Evolutionary conservation across 768 basidiomycete species (phyloP).

Genomic region (Boletales sp.): DNA sequence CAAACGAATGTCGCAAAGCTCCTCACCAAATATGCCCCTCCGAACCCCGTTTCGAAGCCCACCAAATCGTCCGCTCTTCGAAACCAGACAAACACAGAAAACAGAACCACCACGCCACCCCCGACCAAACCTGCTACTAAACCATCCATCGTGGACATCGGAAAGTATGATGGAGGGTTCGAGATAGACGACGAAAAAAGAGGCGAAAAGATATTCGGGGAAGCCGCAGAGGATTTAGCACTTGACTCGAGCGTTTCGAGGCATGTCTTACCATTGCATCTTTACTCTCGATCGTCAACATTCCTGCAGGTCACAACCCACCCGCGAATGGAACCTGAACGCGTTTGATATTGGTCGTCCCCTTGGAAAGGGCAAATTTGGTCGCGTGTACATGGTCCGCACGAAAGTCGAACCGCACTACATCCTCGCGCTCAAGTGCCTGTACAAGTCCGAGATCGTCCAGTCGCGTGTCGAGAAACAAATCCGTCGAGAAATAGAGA

Average conservation of each 20-base stretch:
- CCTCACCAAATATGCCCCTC: constrained; percentile 69
- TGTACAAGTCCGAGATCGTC: constrained; percentile 96
- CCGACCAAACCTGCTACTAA: constrained; percentile 20
- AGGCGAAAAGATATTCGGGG: constrained; percentile 69
- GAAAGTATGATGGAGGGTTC: constrained; percentile 94
- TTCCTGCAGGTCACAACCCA: constrained; percentile 57
- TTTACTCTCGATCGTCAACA: not conserved
- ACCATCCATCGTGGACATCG: constrained; percentile 59
- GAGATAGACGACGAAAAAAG: constrained; percentile 83
- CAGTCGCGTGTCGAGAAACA: constrained; percentile 93
- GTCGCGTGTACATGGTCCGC: constrained; percentile 96
- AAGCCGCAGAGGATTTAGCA: constrained; percentile 77
- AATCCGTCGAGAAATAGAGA: constrained; percentile 95
- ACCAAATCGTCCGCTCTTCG: constrained; percentile 41
- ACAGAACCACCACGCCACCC: constrained; percentile 25
- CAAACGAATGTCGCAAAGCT: constrained; percentile 66
- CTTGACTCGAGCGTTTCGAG: constrained; percentile 76
- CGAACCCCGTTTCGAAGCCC: constrained; percentile 41
- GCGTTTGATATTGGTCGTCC: constrained; percentile 94
- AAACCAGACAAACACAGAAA: constrained; percentile 32
- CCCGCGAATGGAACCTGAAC: constrained; percentile 79
- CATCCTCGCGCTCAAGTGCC: constrained; percentile 94
- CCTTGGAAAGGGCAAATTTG: constrained; percentile 98
- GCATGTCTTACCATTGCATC: constrained; percentile 38
- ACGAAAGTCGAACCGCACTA: constrained; percentile 86